Conservation (phyloP, 1,284 basidiomycete genomes). For the Macrocystidia cucumis region DNA sequence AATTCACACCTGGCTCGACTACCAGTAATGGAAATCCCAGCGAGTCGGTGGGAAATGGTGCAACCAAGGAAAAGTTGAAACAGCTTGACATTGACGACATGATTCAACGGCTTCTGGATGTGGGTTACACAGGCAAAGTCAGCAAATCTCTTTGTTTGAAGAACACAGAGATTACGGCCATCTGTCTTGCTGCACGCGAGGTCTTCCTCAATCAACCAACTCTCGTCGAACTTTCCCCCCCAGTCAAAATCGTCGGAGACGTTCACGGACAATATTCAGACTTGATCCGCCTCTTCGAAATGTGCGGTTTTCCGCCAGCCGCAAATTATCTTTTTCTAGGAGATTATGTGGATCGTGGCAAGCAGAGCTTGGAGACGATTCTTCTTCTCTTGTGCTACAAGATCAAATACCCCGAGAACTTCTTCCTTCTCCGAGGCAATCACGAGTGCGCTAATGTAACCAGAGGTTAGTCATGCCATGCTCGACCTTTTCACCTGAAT, state of each 20-base stretch:
- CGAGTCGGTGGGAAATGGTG: slow-evolving; percentile 38
- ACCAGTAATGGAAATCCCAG: slow-evolving; percentile 37
- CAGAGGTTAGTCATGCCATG: slow-evolving; percentile 52
- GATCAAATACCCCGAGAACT: slow-evolving; percentile 99
- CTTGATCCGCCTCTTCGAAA: slow-evolving; percentile 96
- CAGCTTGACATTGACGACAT: slow-evolving; percentile 96
- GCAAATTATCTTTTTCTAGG: slow-evolving; percentile 99
- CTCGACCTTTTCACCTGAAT: slow-evolving; percentile 7
- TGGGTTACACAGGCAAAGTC: slow-evolving; percentile 97
- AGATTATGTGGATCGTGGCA: slow-evolving; percentile 98
- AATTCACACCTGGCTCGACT: slow-evolving; percentile 39
- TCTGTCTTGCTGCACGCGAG: slow-evolving; percentile 96
- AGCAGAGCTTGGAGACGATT: slow-evolving; percentile 98
- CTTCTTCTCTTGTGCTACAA: slow-evolving; percentile 97
- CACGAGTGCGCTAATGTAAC: slow-evolving; percentile 99
- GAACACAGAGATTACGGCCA: slow-evolving; percentile 92
- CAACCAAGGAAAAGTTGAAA: slow-evolving; percentile 49
- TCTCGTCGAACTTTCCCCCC: slow-evolving; percentile 94
- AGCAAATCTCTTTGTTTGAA: slow-evolving; percentile 96
- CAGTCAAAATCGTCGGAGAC: slow-evolving; percentile 99
- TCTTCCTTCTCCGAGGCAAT: slow-evolving; percentile 96
- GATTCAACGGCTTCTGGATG: slow-evolving; percentile 94
- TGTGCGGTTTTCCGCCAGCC: slow-evolving; percentile 98
- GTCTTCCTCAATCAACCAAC: slow-evolving; percentile 97
- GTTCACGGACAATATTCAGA: slow-evolving; percentile 99